Conservation (phyloP, 1,139 yeast species). For the Wickerhamomyces sp. region DNA sequence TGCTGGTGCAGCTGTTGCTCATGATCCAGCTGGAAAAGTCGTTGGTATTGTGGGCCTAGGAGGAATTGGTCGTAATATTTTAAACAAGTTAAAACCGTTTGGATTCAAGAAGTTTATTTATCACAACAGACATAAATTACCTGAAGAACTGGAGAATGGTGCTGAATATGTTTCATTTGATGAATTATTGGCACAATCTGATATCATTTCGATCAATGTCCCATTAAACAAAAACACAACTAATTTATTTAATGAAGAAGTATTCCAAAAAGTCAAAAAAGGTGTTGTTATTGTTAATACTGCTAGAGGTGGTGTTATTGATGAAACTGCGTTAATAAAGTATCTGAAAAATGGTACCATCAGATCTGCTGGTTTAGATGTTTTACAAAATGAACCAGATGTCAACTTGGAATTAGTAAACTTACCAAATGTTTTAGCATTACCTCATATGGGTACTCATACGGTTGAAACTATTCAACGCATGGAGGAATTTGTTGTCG, state of each 20-base stretch:
- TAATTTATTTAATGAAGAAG: slow-evolving; percentile 51
- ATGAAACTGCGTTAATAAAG: slow-evolving; percentile 56
- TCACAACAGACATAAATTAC: slow-evolving; percentile 51
- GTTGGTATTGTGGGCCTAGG: slow-evolving; percentile 76
- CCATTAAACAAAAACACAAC: slow-evolving; percentile 57
- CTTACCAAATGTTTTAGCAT: slow-evolving; percentile 50
- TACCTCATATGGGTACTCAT: slow-evolving; percentile 85
- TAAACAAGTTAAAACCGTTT: slow-evolving; percentile 57
- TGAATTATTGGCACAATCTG: slow-evolving; percentile 48
- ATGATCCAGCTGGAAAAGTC: slow-evolving; percentile 55
- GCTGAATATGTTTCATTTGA: slow-evolving; percentile 55
- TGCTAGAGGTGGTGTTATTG: slow-evolving; percentile 72
- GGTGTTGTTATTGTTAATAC: slow-evolving; percentile 65
- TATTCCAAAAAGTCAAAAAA: slow-evolving; percentile 53
- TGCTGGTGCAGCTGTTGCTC: slow-evolving; percentile 45
- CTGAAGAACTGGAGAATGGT: slow-evolving; percentile 49
- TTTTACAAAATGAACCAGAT: slow-evolving; percentile 78
- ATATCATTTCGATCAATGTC: slow-evolving; percentile 55
- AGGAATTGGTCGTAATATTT: slow-evolving; percentile 68
- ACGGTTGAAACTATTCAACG: slow-evolving; percentile 49
- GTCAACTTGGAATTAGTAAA: slow-evolving; percentile 52
- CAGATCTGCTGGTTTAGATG: slow-evolving; percentile 75
- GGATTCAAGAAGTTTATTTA: slow-evolving; percentile 58
- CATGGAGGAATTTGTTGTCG: slow-evolving; percentile 51
- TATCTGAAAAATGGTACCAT: slow-evolving; percentile 67